Base-by-base conservation (phyloP, 345 rosid genomes). In the Passiflora organensis region DNA sequence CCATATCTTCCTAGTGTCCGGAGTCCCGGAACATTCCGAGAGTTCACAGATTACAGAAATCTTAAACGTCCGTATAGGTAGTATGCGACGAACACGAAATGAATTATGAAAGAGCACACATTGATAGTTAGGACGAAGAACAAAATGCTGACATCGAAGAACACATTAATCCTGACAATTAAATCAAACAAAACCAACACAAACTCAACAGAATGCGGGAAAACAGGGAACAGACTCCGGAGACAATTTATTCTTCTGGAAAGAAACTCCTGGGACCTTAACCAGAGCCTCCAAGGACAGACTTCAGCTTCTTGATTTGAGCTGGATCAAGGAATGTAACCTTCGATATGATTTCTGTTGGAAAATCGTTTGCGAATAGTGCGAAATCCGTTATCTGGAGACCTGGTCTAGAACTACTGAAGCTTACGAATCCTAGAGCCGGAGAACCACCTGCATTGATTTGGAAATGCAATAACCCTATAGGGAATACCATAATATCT, bases 261-360 rank as follows among this genome's bases (percentile, higher is more conserved):
- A 13, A 21, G 34, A n/a, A 37, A n/a, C 39, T 24, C 47, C 32
- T 4, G 17, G 16, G 43, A 16, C 34, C 19, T 75, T 70, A 89
- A 43, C 73, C 69, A 19, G 79, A 86, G 60, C 97, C 97, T 23
- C 97, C 97, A 65, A 90, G 93, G 47, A 90, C 80, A 38, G 73
- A 79, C 74, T 90, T 90, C 37, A 90, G 91, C 79, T 83, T 90
- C 87, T 84, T 87, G 43, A 90, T 76, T 64, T 70, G 76, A 11
- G 68, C 93, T 52, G 48, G 79, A 11, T 81, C 86, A 1, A 89
- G 83, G 77, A 89, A 89, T 17, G 95, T 86, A 0, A 73, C 64
- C 24, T 48, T 51, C 53, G 66, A 80, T 2, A 89, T 55, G 11
- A 83, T 49, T 12, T 78, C 91, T 1, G 91, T 65, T 13, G 89